Conservation (phyloP, 306 rosid species). For the Pachyrhizus erosus region DNA sequence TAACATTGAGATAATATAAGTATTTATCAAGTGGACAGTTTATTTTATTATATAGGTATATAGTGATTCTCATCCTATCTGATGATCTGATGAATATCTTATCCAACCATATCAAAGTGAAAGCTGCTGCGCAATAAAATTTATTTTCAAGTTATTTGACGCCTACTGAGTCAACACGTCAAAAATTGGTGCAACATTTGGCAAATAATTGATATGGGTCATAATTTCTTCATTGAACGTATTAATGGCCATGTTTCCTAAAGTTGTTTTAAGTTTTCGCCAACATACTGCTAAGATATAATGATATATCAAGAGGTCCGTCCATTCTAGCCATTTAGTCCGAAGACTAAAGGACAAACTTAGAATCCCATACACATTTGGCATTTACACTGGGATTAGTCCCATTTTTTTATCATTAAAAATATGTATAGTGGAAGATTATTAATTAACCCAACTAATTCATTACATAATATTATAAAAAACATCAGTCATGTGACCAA, state of each 20-base stretch:
- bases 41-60: neutral
- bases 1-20: neutral
- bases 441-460: neutral
- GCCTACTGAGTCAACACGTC: neutral
- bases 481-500: neutral
- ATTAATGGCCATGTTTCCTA: neutral
- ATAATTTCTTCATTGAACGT: slow-evolving; percentile 4
- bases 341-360: neutral
- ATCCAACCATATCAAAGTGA: neutral
- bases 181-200: slow-evolving; percentile 3
- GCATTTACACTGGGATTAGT: neutral
- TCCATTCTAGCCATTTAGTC: neutral
- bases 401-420: neutral
- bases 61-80: neutral
- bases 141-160: neutral
- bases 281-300: neutral
- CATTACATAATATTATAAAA: neutral
- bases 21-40: neutral
- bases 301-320: neutral
- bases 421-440: neutral
- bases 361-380: neutral
- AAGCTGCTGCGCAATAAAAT: slow-evolving; percentile 26
- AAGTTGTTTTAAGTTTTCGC: neutral
- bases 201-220: neutral
- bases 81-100: neutral